Percentiles rank a stretch among this genome's conserved stretches.
Evolutionary conservation across 106 monocot genomes (phyloP).

Genomic region (Agapanthus africanus): DNA sequence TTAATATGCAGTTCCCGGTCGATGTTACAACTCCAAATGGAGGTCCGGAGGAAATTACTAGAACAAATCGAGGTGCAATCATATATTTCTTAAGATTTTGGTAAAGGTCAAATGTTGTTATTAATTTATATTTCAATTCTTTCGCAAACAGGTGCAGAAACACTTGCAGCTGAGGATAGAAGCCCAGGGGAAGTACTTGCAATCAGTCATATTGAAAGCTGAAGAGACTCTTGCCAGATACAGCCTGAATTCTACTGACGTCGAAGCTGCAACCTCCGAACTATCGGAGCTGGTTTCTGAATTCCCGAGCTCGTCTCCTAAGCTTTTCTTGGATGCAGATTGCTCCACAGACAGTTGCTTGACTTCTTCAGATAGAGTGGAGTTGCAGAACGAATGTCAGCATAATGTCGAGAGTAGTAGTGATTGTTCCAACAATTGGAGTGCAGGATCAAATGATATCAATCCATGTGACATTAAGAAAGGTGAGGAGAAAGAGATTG

Average conservation of each 20-base stretch:
- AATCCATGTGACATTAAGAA: background rate
- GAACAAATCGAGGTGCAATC: conserved; percentile 55
- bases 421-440: conserved; percentile 13
- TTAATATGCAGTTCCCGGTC: conserved; percentile 19
- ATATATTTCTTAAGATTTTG: too few species aligned
- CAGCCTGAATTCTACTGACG: conserved; percentile 11
- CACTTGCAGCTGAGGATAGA: conserved; percentile 82
- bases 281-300: conserved; percentile 44
- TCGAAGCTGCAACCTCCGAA: conserved; percentile 35
- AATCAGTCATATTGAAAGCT: conserved; percentile 56
- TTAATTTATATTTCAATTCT: background rate
- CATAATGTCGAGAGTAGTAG: conserved; percentile 1
- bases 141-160: conserved; percentile 44
- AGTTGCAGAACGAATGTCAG: conserved; percentile 8
- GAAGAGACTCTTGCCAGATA: conserved; percentile 53
- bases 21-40: conserved; percentile 52
- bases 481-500: conserved; percentile 22
- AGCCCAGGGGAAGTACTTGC: conserved; percentile 76
- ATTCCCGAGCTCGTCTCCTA: conserved; percentile 16
- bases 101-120: conserved; percentile 43
- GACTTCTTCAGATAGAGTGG: conserved; percentile 31
- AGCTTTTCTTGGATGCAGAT: conserved; percentile 11
- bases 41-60: conserved; percentile 54
- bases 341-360: conserved; percentile 68
- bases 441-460: conserved; percentile 11